Conservation (phyloP, 768 basidiomycete species). For the Gyrodon lividus region DNA sequence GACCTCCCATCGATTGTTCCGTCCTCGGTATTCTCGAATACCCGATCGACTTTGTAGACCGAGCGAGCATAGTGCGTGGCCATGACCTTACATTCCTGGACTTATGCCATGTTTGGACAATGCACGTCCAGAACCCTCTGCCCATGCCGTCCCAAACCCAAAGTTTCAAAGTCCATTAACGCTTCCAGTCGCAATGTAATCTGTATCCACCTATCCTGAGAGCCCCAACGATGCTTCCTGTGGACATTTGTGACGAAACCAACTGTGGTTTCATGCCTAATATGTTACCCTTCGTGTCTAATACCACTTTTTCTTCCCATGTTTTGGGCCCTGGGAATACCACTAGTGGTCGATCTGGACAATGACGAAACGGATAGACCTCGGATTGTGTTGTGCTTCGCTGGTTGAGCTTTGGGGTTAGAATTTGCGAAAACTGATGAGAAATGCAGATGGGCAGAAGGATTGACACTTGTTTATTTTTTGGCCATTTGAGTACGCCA, state of each 20-base stretch:
- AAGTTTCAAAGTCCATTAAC: neutral
- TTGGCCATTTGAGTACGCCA: neutral
- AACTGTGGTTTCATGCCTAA: neutral
- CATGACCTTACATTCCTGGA: slow-evolving; percentile 6
- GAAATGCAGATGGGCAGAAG: neutral
- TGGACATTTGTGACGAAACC: neutral
- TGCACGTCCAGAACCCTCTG: slow-evolving; percentile 8
- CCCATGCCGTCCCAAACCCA: neutral
- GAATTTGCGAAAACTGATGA: neutral
- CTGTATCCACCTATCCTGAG: neutral
- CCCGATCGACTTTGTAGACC: slow-evolving; percentile 45
- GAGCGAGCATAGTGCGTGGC: slow-evolving; percentile 14
- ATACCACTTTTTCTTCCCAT: neutral
- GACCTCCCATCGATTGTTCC: slow-evolving; percentile 9
- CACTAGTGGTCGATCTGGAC: too few species aligned
- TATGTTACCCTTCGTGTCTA: neutral
- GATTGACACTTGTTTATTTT: slow-evolving; percentile 17
- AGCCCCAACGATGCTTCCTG: too few species aligned
- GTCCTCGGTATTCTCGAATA: slow-evolving; percentile 43
- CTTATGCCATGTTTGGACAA: slow-evolving; percentile 1
- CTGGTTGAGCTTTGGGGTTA: neutral
- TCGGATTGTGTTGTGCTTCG: too few species aligned
- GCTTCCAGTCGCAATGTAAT: neutral
- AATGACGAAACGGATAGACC: too few species aligned
- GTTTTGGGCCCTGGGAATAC: too few species aligned